These are phyloP conservation scores for Phytopythium cucurbitacearum DNA, from an alignment of 352 stramenopile genomes.

Conservation along the genomic window DNA sequence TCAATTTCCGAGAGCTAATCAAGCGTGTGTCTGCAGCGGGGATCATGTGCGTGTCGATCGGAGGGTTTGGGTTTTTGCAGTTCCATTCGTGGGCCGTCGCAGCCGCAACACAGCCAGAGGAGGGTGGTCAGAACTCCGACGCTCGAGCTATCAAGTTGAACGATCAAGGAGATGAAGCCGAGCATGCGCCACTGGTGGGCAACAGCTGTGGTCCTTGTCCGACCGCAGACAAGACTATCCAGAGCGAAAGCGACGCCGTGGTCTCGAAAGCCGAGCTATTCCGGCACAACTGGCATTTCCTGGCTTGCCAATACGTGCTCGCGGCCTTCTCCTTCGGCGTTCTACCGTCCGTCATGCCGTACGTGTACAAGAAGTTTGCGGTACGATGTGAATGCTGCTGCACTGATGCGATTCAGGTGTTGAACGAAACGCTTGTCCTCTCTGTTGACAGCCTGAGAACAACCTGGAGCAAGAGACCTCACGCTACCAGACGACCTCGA, in stretches of 20 bases:
- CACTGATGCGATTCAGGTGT: neutral
- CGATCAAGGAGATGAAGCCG: neutral
- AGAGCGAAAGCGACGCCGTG: slow-evolving; percentile 5
- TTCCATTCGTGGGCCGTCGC: slow-evolving; percentile 31
- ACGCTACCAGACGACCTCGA: slow-evolving; percentile 49
- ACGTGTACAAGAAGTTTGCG: slow-evolving; percentile 67
- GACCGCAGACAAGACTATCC: slow-evolving; percentile 1
- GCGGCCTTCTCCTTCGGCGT: slow-evolving; percentile 62
- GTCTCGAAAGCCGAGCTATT: slow-evolving; percentile 22
- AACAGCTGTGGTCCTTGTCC: slow-evolving; percentile 11
- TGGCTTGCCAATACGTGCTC: slow-evolving; percentile 50
- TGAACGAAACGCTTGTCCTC: neutral
- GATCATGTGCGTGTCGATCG: slow-evolving; percentile 50
- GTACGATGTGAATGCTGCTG: slow-evolving; percentile 18
- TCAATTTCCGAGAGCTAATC: too few species aligned
- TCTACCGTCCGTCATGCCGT: slow-evolving; percentile 67
- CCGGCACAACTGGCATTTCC: slow-evolving; percentile 36
- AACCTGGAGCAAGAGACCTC: slow-evolving; percentile 34
- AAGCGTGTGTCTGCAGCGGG: slow-evolving; percentile 12
- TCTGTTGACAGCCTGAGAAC: slow-evolving; percentile 18
- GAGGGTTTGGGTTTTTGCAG: slow-evolving; percentile 52
- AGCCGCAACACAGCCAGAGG: neutral
- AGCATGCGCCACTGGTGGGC: slow-evolving; percentile 18
- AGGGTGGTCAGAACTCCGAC: slow-evolving; percentile 1
- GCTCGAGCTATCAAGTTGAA: too few species aligned